Base-by-base conservation (phyloP, 2,329 filamentous ascomycete species). In the Alternaria sp. region DNA sequence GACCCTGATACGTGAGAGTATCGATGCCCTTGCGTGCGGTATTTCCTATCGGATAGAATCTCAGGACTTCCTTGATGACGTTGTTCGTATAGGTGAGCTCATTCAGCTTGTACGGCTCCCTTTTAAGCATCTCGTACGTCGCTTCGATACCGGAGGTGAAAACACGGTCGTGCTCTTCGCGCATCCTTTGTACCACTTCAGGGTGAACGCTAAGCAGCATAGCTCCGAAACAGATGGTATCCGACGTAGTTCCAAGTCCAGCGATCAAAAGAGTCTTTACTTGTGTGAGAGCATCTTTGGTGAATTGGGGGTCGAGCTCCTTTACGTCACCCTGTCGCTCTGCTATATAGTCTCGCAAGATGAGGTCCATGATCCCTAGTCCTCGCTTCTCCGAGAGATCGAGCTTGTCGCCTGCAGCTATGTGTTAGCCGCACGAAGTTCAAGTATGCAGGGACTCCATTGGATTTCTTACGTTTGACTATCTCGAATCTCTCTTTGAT, bases 21-120 rank as follows among this genome's bases (percentile, higher is more conserved):
- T 73, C 57, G 74, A 80, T 69, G 81, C 68, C 67, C 32, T 56
- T 62, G n/a, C 85, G 81, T 23, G 83, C 78, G 2, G 81, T 82
- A 19, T 80, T 82, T 0, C 76, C 85, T 1, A 86, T 82, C 0
- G 85, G 84, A 66, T 83, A 86, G 32, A 88, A 69, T 6, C 86
- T 81, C 4, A 88, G 77, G 1, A 82, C 81, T 73, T 89, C 87
- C 61, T 85, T 85, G 63, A 87, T 81, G 8, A 86, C 81, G 25
- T 85, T 85, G 6, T 75, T 76, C 4, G 85, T 86, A 70, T 86
- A 88, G 0, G 81, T 79, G 23, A 88, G 79, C 45, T 82, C 77
- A 72, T 85, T 86, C 53, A 88, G 78, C 4, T 84, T 77, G 25
- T 80, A 72, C 1, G 84, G 82, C 25, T 85, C 76, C 3, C 78